Evolutionary conservation across 768 basidiomycete genomes (phyloP).

Genomic region (Suillus variegatus): DNA sequence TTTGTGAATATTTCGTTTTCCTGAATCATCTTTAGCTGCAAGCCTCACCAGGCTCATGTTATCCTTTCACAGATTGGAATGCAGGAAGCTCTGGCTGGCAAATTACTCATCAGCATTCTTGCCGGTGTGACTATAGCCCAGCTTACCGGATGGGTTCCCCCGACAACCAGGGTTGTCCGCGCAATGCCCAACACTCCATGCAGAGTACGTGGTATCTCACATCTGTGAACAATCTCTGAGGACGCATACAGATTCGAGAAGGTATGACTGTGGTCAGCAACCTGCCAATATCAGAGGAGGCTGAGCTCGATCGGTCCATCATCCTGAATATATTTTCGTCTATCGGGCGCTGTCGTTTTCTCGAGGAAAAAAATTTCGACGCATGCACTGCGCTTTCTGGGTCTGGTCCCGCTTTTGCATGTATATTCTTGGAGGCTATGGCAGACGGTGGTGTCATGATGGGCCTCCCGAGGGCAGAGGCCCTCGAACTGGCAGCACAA

Average conservation of each 20-base stretch:
- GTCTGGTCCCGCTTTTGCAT: slow-evolving; percentile 96
- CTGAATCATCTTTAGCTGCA: slow-evolving; percentile 62
- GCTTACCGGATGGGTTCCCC: slow-evolving; percentile 69
- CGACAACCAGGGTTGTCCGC: slow-evolving; percentile 83
- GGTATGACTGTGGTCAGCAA: slow-evolving; percentile 96
- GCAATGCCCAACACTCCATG: slow-evolving; percentile 99
- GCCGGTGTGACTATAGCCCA: slow-evolving; percentile 94
- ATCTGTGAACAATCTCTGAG: slow-evolving; percentile 1
- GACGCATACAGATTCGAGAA: slow-evolving; percentile 78
- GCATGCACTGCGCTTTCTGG: slow-evolving; percentile 96
- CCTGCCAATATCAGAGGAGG: slow-evolving; percentile 48
- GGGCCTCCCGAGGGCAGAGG: slow-evolving; percentile 93
- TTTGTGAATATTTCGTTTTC: background rate
- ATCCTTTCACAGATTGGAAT: slow-evolving; percentile 80
- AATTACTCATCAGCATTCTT: slow-evolving; percentile 94
- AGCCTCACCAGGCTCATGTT: slow-evolving; percentile 81
- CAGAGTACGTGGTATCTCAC: slow-evolving; percentile 56
- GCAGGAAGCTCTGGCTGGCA: slow-evolving; percentile 80
- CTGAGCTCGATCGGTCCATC: slow-evolving; percentile 66
- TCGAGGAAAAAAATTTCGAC: slow-evolving; percentile 99
- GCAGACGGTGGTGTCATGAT: slow-evolving; percentile 99
- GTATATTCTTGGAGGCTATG: slow-evolving; percentile 97
- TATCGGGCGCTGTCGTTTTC: slow-evolving; percentile 92
- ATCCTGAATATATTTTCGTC: slow-evolving; percentile 95
- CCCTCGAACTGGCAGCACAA: slow-evolving; percentile 93